Evolutionary conservation across 805 yeast genomes (phyloP).

Genomic region (Spathaspora passalidarum): DNA sequence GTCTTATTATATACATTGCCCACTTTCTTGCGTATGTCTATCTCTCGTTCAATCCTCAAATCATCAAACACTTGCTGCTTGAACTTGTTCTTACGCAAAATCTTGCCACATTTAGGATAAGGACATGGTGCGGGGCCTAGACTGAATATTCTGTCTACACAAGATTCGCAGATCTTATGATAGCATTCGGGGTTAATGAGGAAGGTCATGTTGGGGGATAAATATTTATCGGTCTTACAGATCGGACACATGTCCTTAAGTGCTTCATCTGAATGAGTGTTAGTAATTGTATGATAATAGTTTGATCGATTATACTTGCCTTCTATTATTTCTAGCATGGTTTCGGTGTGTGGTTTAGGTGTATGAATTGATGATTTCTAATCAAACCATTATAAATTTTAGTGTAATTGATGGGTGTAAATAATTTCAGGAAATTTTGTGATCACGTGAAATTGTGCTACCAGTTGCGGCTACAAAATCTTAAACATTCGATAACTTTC

Average conservation of each 20-base stretch:
- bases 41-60: slow-evolving; percentile 83
- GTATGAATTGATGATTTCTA: background rate
- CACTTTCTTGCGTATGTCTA: slow-evolving; percentile 83
- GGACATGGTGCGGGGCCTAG: slow-evolving; percentile 98
- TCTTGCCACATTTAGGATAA: slow-evolving; percentile 84
- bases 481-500: no score
- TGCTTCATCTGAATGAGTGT: slow-evolving; percentile 38
- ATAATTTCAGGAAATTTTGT: no score
- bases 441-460: no score
- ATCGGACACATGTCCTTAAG: slow-evolving; percentile 90
- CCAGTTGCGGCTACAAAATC: no score
- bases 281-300: background rate
- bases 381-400: background rate
- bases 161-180: slow-evolving; percentile 94
- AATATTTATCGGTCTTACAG: slow-evolving; percentile 91
- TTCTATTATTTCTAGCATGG: slow-evolving; percentile 10
- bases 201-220: slow-evolving; percentile 90
- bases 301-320: slow-evolving; percentile 9
- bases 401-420: no score
- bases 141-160: slow-evolving; percentile 92
- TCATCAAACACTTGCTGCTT: slow-evolving; percentile 93
- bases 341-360: background rate
- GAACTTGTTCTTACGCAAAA: slow-evolving; percentile 81
- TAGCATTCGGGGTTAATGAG: slow-evolving; percentile 96
- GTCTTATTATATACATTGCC: slow-evolving; percentile 76